Evolutionary conservation across 768 basidiomycete species (phyloP), one percentile per base, ranked within the genome.

Genomic region (Termitomyces sp.): DNA sequence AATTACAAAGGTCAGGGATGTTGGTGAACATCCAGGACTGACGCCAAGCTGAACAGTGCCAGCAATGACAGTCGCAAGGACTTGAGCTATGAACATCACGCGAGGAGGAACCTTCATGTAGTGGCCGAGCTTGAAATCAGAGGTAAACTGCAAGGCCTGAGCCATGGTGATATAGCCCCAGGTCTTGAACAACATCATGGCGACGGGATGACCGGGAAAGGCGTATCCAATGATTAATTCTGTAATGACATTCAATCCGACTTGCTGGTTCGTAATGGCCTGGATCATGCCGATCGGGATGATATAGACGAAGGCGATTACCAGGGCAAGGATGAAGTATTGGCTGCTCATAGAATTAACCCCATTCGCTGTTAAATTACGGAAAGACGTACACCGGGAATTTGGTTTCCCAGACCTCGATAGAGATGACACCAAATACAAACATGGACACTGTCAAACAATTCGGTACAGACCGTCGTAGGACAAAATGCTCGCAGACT

Each of bases 181-280:
- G 0, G 86, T 87, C 79, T 89, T 91, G 78, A 90, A 90, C 74
- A 91, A 73, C 89, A 92, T 90, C 77, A 83, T 88, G 0, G 90
- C 89, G 54, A 91, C 66, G 5, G 90, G 88, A 15, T 79, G 80
- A 2, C 91, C 90, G 12, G 90, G 91, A 41, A 89, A 77, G 24
- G 79, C 81, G 62, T 90, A 91, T 52, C 90, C 90, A 26, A 90
- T 82, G 58, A 93, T 83, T 40, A 91, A 72, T 68, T 93, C 90
- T 3, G 90, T 84, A 64, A 93, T 82, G 34, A 92, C 90, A 63
- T 79, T 82, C 53, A 86, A 74, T 42, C 83, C 85, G 51, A 90
- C 76, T 74, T 88, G 83, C 63, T 90, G 87, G 62, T 89, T 91
- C 8, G 89, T 90, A 58, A 90, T 88, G 19, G 87, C 87, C 62